phyloP scores from a whole-genome alignment of 495 filamentous ascomycete genomes.

The Rhizodiscina lignyota region DNA sequence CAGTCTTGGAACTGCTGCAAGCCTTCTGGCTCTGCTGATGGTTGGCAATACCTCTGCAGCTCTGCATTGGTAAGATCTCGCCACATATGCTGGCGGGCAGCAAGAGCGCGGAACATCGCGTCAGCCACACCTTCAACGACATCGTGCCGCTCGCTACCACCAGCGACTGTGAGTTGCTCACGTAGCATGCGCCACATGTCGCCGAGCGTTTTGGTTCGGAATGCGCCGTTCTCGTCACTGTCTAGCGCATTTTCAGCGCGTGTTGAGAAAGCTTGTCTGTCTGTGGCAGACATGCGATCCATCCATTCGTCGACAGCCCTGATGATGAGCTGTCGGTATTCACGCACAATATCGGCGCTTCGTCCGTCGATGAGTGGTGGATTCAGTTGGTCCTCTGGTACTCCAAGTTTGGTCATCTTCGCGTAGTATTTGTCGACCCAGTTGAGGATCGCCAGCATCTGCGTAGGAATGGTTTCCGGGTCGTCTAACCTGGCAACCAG shows the following conservation, averaged over 20 bases:
- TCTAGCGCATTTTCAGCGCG: conserved; percentile 66
- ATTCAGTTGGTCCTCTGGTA: conserved; percentile 43
- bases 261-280: conserved; percentile 61
- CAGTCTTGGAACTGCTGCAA: conserved; percentile 76
- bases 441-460: conserved; percentile 78
- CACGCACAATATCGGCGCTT: conserved; percentile 73
- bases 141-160: conserved; percentile 63
- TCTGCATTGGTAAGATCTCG: conserved; percentile 81
- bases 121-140: conserved; percentile 88
- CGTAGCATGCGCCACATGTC: conserved; percentile 97
- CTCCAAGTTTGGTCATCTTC: conserved; percentile 81
- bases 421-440: conserved; percentile 93
- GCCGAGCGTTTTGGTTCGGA: conserved; percentile 74
- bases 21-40: conserved; percentile 43
- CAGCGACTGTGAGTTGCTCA: conserved; percentile 71
- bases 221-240: conserved; percentile 68
- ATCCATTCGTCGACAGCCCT: conserved; percentile 95
- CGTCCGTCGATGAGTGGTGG: conserved; percentile 79
- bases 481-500: conserved; percentile 68
- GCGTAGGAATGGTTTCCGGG: conserved; percentile 53
- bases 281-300: conserved; percentile 67
- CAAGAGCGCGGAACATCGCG: conserved; percentile 77
- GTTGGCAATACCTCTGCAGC: conserved; percentile 47
- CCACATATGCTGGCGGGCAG: conserved; percentile 66
- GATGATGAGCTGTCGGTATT: conserved; percentile 89